Percentiles rank a stretch among this genome's conserved stretches.
Conservation (phyloP, 2,329 filamentous ascomycete species). For the Trichoderma simmonsii region DNA sequence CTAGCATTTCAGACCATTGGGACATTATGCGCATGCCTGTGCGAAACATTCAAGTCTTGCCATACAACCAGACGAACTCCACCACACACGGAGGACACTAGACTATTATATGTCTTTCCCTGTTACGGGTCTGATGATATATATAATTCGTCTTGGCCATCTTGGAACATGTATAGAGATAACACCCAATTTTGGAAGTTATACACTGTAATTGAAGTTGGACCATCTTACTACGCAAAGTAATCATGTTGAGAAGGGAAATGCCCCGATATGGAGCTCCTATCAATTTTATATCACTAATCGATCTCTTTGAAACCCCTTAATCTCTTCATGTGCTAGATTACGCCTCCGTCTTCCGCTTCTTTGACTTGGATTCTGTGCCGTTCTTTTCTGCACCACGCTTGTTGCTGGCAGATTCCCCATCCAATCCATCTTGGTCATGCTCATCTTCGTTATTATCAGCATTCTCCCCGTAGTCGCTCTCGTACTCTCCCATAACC, state of each 20-base stretch:
- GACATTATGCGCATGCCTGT: slow-evolving; percentile 36
- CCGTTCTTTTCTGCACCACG: slow-evolving; percentile 22
- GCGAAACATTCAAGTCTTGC: slow-evolving; percentile 35
- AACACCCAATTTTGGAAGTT: neutral
- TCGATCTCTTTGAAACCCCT: neutral
- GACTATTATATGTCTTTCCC: neutral
- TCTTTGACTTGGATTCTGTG: slow-evolving; percentile 23
- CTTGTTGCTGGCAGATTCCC: slow-evolving; percentile 24
- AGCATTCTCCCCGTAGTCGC: slow-evolving; percentile 34
- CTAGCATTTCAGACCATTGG: slow-evolving; percentile 41
- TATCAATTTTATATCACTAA: too few species aligned
- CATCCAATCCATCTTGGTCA: slow-evolving; percentile 19
- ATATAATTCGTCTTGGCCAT: neutral
- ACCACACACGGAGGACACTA: slow-evolving; percentile 13
- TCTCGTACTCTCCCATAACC: slow-evolving; percentile 36
- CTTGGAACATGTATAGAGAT: neutral
- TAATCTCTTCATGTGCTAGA: neutral
- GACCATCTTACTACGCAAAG: neutral
- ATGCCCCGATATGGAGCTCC: neutral
- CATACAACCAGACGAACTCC: slow-evolving; percentile 30
- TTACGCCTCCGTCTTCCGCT: slow-evolving; percentile 25
- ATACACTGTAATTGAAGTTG: neutral
- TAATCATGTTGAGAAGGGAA: neutral
- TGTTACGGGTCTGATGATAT: neutral
- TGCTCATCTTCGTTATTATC: slow-evolving; percentile 30